Evolutionary conservation across 805 yeast genomes (phyloP).

Genomic region (Ogataea pignaliae): DNA sequence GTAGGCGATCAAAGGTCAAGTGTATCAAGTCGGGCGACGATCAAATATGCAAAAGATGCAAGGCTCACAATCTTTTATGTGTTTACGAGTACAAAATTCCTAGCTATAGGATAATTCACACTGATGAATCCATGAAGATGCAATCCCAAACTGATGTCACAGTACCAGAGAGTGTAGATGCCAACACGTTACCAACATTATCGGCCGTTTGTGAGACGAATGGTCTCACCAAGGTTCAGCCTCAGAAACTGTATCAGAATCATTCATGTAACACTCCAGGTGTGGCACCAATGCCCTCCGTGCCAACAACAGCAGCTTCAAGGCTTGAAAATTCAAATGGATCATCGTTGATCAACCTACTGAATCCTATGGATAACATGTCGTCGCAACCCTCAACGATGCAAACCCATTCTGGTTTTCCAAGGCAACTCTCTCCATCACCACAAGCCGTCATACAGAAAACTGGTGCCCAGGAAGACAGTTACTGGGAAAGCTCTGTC

Average conservation of each 20-base stretch:
- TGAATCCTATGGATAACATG: conserved; percentile 13
- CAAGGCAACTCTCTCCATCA: no score
- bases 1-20: conserved; percentile 59
- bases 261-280: no score
- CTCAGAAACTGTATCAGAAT: no score
- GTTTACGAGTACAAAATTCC: conserved; percentile 54
- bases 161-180: neutral
- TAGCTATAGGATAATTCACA: conserved; percentile 30
- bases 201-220: no score
- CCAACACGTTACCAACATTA: neutral
- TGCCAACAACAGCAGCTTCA: neutral
- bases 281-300: neutral
- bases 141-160: neutral
- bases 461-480: neutral
- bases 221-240: no score
- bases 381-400: no score
- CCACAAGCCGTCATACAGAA: no score
- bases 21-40: conserved; percentile 44
- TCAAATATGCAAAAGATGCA: conserved; percentile 57
- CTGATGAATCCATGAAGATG: conserved; percentile 9
- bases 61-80: conserved; percentile 47
- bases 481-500: conserved; percentile 32
- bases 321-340: neutral
- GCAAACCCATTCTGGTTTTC: no score
- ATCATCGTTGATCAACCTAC: conserved; percentile 4